phyloP scores from a whole-genome alignment of 2,329 filamentous ascomycete species.

The Hansfordia pulvinata region DNA sequence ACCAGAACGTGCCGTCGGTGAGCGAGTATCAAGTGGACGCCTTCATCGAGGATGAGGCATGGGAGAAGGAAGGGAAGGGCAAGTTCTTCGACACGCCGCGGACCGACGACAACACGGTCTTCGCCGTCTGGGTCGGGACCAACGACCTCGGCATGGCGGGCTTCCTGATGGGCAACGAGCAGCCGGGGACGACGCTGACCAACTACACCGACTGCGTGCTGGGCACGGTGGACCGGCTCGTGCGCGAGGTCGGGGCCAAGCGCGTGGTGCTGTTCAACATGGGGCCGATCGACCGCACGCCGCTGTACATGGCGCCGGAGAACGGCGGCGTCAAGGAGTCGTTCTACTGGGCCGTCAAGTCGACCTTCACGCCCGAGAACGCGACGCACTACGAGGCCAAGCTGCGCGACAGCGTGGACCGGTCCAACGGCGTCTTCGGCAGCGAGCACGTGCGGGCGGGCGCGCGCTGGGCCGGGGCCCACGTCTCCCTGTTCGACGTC shows the following conservation, averaged over 20 bases:
- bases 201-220: conserved; percentile 44
- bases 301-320: conserved; percentile 34
- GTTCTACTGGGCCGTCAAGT: conserved; percentile 31
- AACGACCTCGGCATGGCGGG: conserved; percentile 42
- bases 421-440: conserved; percentile 34
- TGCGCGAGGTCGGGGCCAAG: conserved; percentile 37
- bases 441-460: conserved; percentile 29
- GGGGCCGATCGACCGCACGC: conserved; percentile 36
- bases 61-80: conserved; percentile 33
- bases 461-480: conserved; percentile 29
- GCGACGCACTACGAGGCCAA: conserved; percentile 15
- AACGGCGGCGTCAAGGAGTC: conserved; percentile 26
- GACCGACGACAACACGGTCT: conserved; percentile 44
- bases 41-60: conserved; percentile 36
- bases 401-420: conserved; percentile 35
- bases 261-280: conserved; percentile 44
- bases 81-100: conserved; percentile 32
- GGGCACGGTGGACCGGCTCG: conserved; percentile 27
- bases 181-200: conserved; percentile 25
- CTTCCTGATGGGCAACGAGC: conserved; percentile 38
- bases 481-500: conserved; percentile 36
- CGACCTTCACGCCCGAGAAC: no score
- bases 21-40: no score
- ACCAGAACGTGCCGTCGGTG: no score
- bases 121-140: conserved; percentile 47